Percentiles rank a stretch among this genome's conserved stretches.
Conservation (phyloP, 2,329 filamentous ascomycete species). For the Neopestalotiopsis clavispora region DNA sequence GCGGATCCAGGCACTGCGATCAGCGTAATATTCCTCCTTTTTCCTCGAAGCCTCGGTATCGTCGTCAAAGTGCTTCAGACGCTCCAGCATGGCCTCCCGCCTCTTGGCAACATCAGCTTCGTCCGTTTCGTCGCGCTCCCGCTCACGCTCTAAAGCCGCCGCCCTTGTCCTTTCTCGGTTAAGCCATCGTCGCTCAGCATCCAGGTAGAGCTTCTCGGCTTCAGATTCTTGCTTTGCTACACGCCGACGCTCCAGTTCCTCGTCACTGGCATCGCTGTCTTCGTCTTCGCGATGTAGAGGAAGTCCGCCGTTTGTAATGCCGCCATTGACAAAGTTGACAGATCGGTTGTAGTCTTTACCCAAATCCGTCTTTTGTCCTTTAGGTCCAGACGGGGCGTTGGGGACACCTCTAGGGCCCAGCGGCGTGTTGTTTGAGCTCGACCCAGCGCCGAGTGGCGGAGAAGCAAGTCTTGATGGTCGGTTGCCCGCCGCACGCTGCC, state of each 20-base stretch:
- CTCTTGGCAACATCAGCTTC: constrained; percentile 66
- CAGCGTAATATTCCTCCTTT: constrained; percentile 81
- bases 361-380: constrained; percentile 58
- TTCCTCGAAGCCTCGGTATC: constrained; percentile 79
- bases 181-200: constrained; percentile 88
- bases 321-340: constrained; percentile 82
- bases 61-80: constrained; percentile 85
- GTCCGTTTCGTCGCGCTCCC: constrained; percentile 79
- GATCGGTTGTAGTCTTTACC: constrained; percentile 57
- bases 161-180: constrained; percentile 86
- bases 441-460: constrained; percentile 57
- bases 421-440: constrained; percentile 73
- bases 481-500: constrained; percentile 69
- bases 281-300: constrained; percentile 76
- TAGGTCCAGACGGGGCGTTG: constrained; percentile 73
- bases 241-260: constrained; percentile 78
- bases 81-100: constrained; percentile 71
- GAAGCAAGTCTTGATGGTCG: constrained; percentile 73
- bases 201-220: constrained; percentile 78
- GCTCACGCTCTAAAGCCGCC: constrained; percentile 84
- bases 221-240: constrained; percentile 75
- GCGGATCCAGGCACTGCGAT: constrained; percentile 83
- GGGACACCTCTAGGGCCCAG: constrained; percentile 73
- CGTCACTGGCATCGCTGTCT: constrained; percentile 85
- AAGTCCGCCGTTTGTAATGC: constrained; percentile 63